phyloP scores from a whole-genome alignment of 139 green algal genomes.

The Chlorella ohadii region DNA sequence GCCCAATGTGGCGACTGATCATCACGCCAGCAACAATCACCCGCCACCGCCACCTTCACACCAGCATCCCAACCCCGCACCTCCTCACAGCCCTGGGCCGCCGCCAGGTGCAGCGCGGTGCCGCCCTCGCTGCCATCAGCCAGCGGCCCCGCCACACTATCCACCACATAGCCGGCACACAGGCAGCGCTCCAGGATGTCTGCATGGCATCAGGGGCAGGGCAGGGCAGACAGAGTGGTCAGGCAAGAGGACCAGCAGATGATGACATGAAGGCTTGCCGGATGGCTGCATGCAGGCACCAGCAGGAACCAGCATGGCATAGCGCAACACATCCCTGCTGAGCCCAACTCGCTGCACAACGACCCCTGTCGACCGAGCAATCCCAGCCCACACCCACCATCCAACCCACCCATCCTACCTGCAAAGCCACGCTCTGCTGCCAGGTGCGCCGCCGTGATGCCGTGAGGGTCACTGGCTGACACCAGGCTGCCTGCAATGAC shows the following conservation, averaged over 20 bases:
- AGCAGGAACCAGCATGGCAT: too few relatives aligned
- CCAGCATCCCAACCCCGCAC: conserved; percentile 21
- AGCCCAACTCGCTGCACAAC: too few relatives aligned
- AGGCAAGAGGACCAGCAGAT: too few relatives aligned
- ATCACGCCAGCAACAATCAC: too few relatives aligned
- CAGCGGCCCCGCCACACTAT: conserved; percentile 34
- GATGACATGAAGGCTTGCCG: too few relatives aligned
- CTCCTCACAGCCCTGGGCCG: conserved; percentile 40
- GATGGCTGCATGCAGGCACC: too few relatives aligned
- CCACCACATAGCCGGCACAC: conserved; percentile 54
- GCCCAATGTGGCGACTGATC: too few relatives aligned
- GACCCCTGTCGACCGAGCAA: too few relatives aligned
- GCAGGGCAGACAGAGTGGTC: not conserved
- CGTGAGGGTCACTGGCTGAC: conserved; percentile 29
- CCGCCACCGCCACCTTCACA: too few relatives aligned
- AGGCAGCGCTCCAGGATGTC: conserved; percentile 55
- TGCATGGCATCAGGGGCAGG: not conserved
- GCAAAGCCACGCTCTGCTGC: conserved; percentile 48
- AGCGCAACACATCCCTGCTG: too few relatives aligned
- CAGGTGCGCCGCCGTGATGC: conserved; percentile 52
- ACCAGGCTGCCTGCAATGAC: conserved; percentile 55
- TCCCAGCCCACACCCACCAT: too few relatives aligned
- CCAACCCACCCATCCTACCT: not conserved
- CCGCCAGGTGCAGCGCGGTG: conserved; percentile 62
- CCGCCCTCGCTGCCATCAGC: conserved; percentile 24